phyloP scores from a whole-genome alignment of 352 stramenopile species.

The Globisporangium irregulare region DNA sequence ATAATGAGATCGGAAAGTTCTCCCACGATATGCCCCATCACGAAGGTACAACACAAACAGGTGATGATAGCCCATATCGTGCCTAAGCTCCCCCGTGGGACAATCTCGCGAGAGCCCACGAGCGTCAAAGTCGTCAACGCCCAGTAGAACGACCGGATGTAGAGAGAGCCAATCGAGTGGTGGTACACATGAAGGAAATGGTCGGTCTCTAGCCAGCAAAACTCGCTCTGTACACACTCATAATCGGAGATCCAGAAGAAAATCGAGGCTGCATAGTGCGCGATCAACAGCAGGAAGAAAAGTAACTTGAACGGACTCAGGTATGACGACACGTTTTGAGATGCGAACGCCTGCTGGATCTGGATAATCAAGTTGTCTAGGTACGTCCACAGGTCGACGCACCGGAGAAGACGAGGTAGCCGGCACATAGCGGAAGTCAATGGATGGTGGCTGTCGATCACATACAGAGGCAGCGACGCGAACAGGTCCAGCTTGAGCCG shows the following conservation, averaged over 20 bases:
- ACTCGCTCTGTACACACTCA: slow-evolving; percentile 35
- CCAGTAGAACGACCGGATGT: slow-evolving; percentile 73
- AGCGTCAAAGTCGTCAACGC: slow-evolving; percentile 61
- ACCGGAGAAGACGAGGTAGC: slow-evolving; percentile 55
- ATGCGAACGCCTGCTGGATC: slow-evolving; percentile 66
- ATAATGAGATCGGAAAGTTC: slow-evolving; percentile 76
- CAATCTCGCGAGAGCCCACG: slow-evolving; percentile 55
- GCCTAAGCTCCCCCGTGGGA: slow-evolving; percentile 34
- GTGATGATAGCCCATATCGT: slow-evolving; percentile 58
- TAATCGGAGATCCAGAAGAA: slow-evolving; percentile 70
- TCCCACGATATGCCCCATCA: slow-evolving; percentile 72
- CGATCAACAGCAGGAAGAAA: slow-evolving; percentile 60
- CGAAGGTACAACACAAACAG: slow-evolving; percentile 67
- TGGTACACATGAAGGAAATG: slow-evolving; percentile 61
- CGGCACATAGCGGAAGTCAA: slow-evolving; percentile 40
- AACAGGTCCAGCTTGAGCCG: slow-evolving; percentile 50
- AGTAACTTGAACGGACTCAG: slow-evolving; percentile 65
- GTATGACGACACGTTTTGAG: slow-evolving; percentile 64
- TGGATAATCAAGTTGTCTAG: slow-evolving; percentile 66
- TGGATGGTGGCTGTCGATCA: slow-evolving; percentile 20
- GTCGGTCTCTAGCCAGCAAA: slow-evolving; percentile 64
- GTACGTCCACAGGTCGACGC: slow-evolving; percentile 46
- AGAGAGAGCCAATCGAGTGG: slow-evolving; percentile 42
- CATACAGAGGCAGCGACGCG: slow-evolving; percentile 57
- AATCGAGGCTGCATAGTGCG: slow-evolving; percentile 62